phyloP scores from a whole-genome alignment of 2,329 filamentous ascomycete genomes.

The Thielaviopsis ethacetica region DNA sequence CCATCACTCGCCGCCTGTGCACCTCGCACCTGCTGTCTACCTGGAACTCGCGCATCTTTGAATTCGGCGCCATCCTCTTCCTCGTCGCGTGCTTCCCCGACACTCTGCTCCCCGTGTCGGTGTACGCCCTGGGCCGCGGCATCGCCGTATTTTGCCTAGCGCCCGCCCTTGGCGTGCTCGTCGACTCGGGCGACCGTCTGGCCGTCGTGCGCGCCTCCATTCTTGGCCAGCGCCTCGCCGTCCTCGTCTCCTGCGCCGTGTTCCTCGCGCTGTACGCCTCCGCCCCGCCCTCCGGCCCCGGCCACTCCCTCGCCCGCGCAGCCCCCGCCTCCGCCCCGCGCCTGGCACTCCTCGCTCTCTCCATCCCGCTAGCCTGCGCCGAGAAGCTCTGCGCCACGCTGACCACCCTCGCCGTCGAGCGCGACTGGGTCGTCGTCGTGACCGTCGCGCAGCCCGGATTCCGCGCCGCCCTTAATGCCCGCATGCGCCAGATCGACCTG shows the following conservation, averaged over 20 bases:
- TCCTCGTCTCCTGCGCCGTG: conserved; percentile 29
- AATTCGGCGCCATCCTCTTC: conserved; percentile 45
- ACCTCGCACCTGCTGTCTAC: conserved; percentile 44
- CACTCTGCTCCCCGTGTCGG: conserved; percentile 48
- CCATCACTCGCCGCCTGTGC: conserved; percentile 27
- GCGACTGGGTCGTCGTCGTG: conserved; percentile 47
- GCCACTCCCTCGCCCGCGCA: conserved; percentile 2
- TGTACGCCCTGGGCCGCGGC: conserved; percentile 50
- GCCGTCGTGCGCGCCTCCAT: conserved; percentile 34
- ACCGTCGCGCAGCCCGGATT: conserved; percentile 7
- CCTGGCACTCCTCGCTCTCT: conserved; percentile 18
- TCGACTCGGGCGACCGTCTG: conserved; percentile 40
- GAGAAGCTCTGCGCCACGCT: conserved; percentile 51
- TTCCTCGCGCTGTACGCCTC: conserved; percentile 23
- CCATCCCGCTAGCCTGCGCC: conserved; percentile 41
- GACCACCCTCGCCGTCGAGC: conserved; percentile 53
- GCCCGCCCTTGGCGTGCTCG: conserved; percentile 37
- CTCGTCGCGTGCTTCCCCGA: conserved; percentile 37
- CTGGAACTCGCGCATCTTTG: conserved; percentile 48
- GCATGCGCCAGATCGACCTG: conserved; percentile 47
- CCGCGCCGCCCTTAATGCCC: conserved; percentile 31
- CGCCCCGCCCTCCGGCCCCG: not conserved
- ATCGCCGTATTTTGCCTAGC: conserved; percentile 41
- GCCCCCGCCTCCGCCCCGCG: not conserved
- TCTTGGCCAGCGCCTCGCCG: conserved; percentile 23